Base-by-base conservation (phyloP, 2,329 filamentous ascomycete genomes). In the Colletotrichum liriopes region DNA sequence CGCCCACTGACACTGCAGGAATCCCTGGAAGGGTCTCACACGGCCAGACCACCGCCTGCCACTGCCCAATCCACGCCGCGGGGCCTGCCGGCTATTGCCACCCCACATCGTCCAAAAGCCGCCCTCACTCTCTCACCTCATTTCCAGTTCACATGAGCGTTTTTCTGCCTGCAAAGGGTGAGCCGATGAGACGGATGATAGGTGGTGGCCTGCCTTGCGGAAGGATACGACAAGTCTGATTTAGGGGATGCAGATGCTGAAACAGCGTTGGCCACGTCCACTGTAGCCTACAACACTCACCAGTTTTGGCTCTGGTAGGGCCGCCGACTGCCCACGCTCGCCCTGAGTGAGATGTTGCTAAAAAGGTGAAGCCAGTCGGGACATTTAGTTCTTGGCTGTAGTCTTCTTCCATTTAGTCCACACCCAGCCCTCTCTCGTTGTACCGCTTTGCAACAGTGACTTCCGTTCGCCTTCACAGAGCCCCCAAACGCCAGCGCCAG, bases 1-100 rank as follows among this genome's bases (percentile, higher is more conserved):
- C 47, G 47, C 37, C 35, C 52, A 49, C 26, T 52, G 35, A 29
- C 41, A 45, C 65, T 56, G 65, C 41, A 45, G 16, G 12, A 55
- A 67, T 68, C 68, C 56, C 58, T 62, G 67, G 63, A 51, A 52
- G 55, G 35, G 60, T 41, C 56, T 55, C 56, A 45, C n/a, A 23
- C 23, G 56, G 61, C 61, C n/a, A 70, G 61, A 65, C 54, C 54
- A 54, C 61, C 39, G 39, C 41, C 37, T 60, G 54, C 35, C 39
- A 61, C 55, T 43, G 47, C 39, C 39, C 62, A 41, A 41, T 41
- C 55, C 37, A 39, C 51, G 49, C 55, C 55, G 63, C 49, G 41
- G 68, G 64, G 64, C 39, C 56, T 67, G 64, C 56, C 64, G 56
- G 62, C 68, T 67, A 72, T 35, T 56, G 26, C 26, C 65, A 68